Evolutionary conservation across 352 stramenopile species (phyloP).

Genomic region (Thalassiosira ordinaria): DNA sequence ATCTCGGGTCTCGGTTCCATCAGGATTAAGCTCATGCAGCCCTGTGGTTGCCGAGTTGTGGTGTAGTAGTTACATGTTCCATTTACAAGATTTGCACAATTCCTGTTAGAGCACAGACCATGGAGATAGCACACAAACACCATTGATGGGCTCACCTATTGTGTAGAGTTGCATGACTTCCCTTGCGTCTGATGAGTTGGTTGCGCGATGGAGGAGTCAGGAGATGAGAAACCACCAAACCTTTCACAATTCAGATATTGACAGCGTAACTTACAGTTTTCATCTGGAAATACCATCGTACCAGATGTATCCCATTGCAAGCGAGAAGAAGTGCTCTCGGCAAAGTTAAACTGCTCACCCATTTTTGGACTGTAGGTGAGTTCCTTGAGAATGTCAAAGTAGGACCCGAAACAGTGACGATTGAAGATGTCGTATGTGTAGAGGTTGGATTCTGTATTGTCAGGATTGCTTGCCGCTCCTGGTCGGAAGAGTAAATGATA

Average conservation of each 20-base stretch:
- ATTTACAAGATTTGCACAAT: no score
- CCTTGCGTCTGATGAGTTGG: no score
- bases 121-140: no score
- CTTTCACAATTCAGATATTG: no score
- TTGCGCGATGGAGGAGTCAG: no score
- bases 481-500: conserved; percentile 7
- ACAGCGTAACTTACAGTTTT: conserved; percentile 48
- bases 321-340: conserved; percentile 40
- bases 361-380: conserved; percentile 67
- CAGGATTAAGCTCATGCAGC: conserved; percentile 65
- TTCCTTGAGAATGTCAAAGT: conserved; percentile 69
- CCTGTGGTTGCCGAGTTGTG: no score
- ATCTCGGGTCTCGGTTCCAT: conserved; percentile 76
- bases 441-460: conserved; percentile 68
- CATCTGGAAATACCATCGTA: conserved; percentile 54
- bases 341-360: conserved; percentile 59
- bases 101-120: no score
- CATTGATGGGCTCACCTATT: background rate
- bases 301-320: conserved; percentile 39
- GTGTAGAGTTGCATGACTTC: conserved; percentile 65
- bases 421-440: conserved; percentile 81
- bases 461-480: conserved; percentile 52
- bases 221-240: no score
- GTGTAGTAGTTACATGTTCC: no score
- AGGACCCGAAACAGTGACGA: conserved; percentile 74